These are phyloP conservation scores for Lotus japonicus DNA, from an alignment of 306 rosid species.

Conservation along the genomic window DNA sequence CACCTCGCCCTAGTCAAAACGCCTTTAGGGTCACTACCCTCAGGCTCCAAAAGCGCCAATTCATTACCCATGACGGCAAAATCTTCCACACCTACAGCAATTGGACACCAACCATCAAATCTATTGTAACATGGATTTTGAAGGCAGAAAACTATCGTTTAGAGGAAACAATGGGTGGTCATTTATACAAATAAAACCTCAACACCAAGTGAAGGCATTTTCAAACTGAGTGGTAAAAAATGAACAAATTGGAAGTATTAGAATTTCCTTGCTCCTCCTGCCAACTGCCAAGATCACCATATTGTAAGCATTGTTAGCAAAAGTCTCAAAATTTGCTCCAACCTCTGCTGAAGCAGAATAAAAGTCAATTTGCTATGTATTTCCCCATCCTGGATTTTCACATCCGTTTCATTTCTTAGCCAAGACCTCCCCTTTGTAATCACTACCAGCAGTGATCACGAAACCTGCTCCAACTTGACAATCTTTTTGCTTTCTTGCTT, in stretches of 20 bases:
- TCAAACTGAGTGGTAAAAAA: constrained; percentile 4
- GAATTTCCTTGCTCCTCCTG: constrained; percentile 19
- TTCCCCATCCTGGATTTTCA: background rate
- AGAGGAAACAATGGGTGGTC: background rate
- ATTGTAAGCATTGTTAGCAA: constrained; percentile 12
- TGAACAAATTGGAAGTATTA: constrained; percentile 2
- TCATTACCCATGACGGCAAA: too few species aligned
- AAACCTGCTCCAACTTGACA: constrained; percentile 93
- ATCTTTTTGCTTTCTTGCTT: too few species aligned
- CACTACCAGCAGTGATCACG: constrained; percentile 82
- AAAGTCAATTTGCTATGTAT: background rate
- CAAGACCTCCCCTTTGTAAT: constrained; percentile 88
- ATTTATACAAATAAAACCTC: constrained; percentile 14
- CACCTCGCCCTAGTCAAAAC: too few species aligned
- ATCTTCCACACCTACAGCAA: too few species aligned
- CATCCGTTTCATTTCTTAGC: constrained; percentile 67
- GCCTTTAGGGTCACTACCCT: too few species aligned
- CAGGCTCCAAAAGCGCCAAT: too few species aligned
- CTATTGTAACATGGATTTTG: background rate
- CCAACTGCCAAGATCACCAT: constrained; percentile 19
- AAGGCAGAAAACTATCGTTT: background rate
- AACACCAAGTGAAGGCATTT: constrained; percentile 18
- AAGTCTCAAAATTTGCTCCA: constrained; percentile 32
- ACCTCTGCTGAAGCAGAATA: constrained; percentile 11
- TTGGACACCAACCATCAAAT: background rate